These are phyloP conservation scores for Backusella macrospora DNA, from an alignment of 192 early-diverging fungal species.

Conservation along the genomic window DNA sequence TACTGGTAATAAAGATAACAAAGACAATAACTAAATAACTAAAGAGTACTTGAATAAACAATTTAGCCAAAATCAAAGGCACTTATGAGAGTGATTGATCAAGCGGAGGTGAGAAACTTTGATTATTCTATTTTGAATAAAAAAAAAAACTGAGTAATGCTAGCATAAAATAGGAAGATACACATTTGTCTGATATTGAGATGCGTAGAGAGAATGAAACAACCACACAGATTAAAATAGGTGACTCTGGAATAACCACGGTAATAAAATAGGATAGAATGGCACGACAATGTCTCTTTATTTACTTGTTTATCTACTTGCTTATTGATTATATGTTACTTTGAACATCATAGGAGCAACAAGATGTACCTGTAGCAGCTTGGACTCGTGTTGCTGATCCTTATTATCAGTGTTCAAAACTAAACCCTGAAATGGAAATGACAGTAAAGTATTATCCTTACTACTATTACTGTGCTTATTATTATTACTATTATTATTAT, in stretches of 20 bases:
- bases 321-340: too few species aligned
- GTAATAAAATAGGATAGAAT: not conserved
- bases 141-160: conserved; percentile 1
- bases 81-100: conserved; percentile 28
- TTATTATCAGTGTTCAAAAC: conserved; percentile 36
- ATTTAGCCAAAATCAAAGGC: conserved; percentile 33
- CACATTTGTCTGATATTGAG: conserved; percentile 33
- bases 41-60: too few species aligned
- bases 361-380: conserved; percentile 24
- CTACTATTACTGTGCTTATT: too few species aligned
- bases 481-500: too few species aligned
- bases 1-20: conserved; percentile 24
- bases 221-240: conserved; percentile 24
- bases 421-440: conserved; percentile 43
- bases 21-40: not conserved
- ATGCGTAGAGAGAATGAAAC: conserved; percentile 35
- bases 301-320: not conserved
- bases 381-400: conserved; percentile 23
- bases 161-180: conserved; percentile 33
- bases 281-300: not conserved
- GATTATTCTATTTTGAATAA: not conserved
- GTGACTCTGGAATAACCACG: not conserved
- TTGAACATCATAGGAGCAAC: not conserved
- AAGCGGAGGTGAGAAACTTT: conserved; percentile 28
- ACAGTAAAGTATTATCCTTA: conserved; percentile 20